Evolutionary conservation across 2,329 filamentous ascomycete species (phyloP), one percentile per base, ranked within the genome.

Genomic region (Colletotrichum sp.): DNA sequence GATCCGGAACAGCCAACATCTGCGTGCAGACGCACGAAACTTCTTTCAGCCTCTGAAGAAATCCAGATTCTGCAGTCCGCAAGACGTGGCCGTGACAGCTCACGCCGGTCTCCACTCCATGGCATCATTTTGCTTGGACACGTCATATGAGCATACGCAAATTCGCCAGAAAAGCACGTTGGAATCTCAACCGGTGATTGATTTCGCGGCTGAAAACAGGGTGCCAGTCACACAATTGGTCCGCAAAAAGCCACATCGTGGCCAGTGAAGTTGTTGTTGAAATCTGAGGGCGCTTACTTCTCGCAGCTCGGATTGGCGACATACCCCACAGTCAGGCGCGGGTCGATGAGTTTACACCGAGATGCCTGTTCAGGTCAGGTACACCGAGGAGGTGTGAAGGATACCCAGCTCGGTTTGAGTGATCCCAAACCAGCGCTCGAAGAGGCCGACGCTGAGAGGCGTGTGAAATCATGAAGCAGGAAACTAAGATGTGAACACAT

Each of bases 11-110:
- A 21, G 43, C 43, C 43, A 51, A 21, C n/a, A 51, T 21, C n/a
- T 0, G 0, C n/a, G 1, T 51, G 43, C 43, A 51, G 43, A 0
- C 0, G 43, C 43, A 51, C 43, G 11, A 51, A 8, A 0, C 43
- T 6, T 2, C 43, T 51, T 51, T 51, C n/a, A 51, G 43, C 43
- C 43, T 51, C n/a, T 51, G 43, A 21, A 51, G 43, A 51, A 8
- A 51, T 51, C 43, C 43, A 51, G 11, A 21, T 51, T 0, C 43
- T 51, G 43, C 43, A 51, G 6, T 0, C 43, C 1, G n/a, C n/a
- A 51, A 51, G 43, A 51, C 43, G 43, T 51, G 43, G 43, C 43
- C 43, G 6, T 51, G 43, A 51, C 43, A 51, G 43, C 43, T 51
- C 43, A 51, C 43, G 43, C 43, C n/a, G 2, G 4, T 51, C 43